These are phyloP conservation scores for Ceratocystis eucalypticola DNA, from an alignment of 2,329 filamentous ascomycete genomes.

Conservation along the genomic window DNA sequence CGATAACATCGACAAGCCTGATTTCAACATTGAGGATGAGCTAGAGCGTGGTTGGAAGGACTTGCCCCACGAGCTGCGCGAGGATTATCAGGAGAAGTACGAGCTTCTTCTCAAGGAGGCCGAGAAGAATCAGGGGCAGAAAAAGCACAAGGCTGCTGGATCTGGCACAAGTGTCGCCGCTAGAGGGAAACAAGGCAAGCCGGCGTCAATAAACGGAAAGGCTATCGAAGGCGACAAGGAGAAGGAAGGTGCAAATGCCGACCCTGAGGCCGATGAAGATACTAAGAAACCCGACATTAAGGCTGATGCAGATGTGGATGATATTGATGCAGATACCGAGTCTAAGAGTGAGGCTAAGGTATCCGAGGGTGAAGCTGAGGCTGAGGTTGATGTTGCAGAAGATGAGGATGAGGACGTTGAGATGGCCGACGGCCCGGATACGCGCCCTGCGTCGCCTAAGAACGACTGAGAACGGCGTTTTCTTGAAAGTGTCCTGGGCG, in stretches of 20 bases:
- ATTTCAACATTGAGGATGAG: conserved; percentile 38
- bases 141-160: conserved; percentile 10
- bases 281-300: conserved; percentile 12
- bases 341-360: conserved; percentile 15
- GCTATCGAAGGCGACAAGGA: conserved; percentile 19
- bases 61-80: conserved; percentile 36
- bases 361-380: conserved; percentile 3
- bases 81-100: conserved; percentile 35
- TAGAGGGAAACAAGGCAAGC: conserved; percentile 11
- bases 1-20: conserved; percentile 29
- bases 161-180: not conserved
- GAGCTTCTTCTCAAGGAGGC: conserved; percentile 31
- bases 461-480: conserved; percentile 4
- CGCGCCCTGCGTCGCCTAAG: conserved; percentile 12
- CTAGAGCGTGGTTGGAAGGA: conserved; percentile 42
- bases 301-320: conserved; percentile 7
- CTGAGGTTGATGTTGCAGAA: conserved; percentile 2
- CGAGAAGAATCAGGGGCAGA: conserved; percentile 20
- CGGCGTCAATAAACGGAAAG: conserved; percentile 23
- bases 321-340: conserved; percentile 6
- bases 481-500: not conserved
- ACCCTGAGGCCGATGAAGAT: conserved; percentile 8
- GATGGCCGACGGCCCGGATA: conserved; percentile 15
- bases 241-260: conserved; percentile 7
- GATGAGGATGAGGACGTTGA: conserved; percentile 16